Evolutionary conservation across 2,329 filamentous ascomycete genomes (phyloP).

Genomic region (Hymenoscyphus fraxineus): DNA sequence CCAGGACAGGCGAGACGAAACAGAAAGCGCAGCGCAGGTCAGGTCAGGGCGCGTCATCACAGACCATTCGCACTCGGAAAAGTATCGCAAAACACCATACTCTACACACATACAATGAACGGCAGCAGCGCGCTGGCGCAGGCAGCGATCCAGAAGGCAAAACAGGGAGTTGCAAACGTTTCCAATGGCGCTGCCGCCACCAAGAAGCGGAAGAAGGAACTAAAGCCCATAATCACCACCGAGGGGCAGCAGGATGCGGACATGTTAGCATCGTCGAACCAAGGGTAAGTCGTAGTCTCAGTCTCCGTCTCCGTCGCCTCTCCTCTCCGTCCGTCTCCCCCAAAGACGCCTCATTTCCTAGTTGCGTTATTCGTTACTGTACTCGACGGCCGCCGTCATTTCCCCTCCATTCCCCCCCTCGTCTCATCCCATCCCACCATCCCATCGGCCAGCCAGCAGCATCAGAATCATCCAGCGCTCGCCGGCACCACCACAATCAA

Average conservation of each 20-base stretch:
- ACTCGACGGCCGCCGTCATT: constrained; percentile 2
- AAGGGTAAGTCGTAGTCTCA: constrained; percentile 34
- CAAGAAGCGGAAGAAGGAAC: constrained; percentile 58
- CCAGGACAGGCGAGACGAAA: background rate
- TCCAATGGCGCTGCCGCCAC: constrained; percentile 46
- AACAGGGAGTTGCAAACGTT: constrained; percentile 46
- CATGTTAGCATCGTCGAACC: constrained; percentile 30
- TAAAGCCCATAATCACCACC: constrained; percentile 60
- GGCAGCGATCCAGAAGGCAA: constrained; percentile 55
- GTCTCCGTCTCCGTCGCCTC: no score
- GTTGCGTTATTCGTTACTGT: no score
- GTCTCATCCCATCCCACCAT: background rate
- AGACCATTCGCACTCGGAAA: background rate
- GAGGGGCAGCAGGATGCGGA: constrained; percentile 41
- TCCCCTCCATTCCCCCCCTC: constrained; percentile 9
- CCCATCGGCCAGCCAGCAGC: background rate
- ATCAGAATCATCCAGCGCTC: background rate
- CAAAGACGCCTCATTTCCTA: background rate
- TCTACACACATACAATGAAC: constrained; percentile 29
- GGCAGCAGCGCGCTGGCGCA: constrained; percentile 34
- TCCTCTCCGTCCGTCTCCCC: no score
- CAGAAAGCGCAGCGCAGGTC: background rate
- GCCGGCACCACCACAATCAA: background rate
- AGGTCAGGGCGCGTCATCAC: background rate
- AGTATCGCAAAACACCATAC: constrained; percentile 6